Percentiles rank a stretch among this genome's conserved stretches.
phyloP scores from a whole-genome alignment of 208 protist species.

The Leishmania tropica region DNA sequence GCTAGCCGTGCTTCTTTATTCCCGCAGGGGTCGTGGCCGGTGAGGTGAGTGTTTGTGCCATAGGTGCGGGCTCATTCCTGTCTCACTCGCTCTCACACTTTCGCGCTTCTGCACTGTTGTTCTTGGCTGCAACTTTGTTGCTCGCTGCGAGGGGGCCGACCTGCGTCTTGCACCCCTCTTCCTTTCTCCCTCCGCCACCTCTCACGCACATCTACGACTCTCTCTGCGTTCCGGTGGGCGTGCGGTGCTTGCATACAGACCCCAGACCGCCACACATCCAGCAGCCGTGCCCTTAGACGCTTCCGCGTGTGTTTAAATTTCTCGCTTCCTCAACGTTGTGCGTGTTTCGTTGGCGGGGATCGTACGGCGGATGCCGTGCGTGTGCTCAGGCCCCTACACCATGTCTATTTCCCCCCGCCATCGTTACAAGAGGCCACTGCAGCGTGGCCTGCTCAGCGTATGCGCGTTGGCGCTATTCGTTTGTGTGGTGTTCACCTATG shows the following conservation, averaged over 20 bases:
- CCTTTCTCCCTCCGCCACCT: not conserved
- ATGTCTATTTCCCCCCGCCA: not conserved
- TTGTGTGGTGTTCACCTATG: not conserved
- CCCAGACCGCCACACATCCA: not conserved
- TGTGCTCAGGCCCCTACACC: not conserved
- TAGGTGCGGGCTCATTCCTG: not conserved
- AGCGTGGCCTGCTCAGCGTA: not conserved
- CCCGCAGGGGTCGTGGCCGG: not conserved
- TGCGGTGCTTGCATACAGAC: not conserved
- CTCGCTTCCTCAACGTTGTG: not conserved
- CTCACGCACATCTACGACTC: not conserved
- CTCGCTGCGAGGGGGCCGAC: not conserved
- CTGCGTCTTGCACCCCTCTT: not conserved
- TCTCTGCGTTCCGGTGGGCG: not conserved
- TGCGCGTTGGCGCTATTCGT: not conserved
- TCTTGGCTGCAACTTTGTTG: too few relatives aligned
- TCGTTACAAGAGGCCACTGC: not conserved
- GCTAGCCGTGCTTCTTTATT: not conserved
- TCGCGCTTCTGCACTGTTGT: too few relatives aligned
- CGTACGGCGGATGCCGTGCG: not conserved
- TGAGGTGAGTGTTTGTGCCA: not conserved
- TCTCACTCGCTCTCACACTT: not conserved
- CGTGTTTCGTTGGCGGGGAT: not conserved
- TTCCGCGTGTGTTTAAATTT: not conserved
- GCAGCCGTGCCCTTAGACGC: not conserved